Conservation (phyloP, 495 filamentous ascomycete genomes). For the Aspergillus indologenus region DNA sequence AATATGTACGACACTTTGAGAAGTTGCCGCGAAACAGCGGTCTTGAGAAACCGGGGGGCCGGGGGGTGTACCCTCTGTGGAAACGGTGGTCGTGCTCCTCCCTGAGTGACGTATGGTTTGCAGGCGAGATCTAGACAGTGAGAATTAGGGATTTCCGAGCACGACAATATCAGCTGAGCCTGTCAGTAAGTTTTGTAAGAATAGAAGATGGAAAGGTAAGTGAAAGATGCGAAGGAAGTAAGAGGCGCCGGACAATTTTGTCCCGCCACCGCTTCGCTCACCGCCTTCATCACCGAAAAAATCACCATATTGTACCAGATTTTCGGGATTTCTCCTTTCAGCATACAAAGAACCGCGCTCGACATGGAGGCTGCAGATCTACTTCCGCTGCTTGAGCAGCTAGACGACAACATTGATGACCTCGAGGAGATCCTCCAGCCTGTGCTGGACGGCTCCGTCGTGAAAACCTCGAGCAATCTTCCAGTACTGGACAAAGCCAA, state of each 20-base stretch:
- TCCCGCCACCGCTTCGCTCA: constrained; percentile 19
- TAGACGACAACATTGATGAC: constrained; percentile 73
- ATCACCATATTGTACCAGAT: constrained; percentile 18
- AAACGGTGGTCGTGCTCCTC: too few relatives aligned
- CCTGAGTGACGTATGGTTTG: too few relatives aligned
- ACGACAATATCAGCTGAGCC: too few relatives aligned
- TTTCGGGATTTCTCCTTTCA: constrained; percentile 12
- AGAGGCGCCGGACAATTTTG: not conserved
- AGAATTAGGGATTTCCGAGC: not conserved
- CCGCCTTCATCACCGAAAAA: constrained; percentile 23
- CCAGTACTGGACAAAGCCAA: constrained; percentile 93
- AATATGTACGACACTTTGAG: constrained; percentile 39
- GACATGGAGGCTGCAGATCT: constrained; percentile 46
- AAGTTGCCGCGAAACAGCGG: constrained; percentile 3
- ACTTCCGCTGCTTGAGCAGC: constrained; percentile 58
- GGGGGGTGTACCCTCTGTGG: not conserved
- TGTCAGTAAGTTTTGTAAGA: not conserved
- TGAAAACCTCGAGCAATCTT: constrained; percentile 68
- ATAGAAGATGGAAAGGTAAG: not conserved
- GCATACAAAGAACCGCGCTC: constrained; percentile 9
- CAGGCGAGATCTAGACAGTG: too few relatives aligned
- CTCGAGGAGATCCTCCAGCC: constrained; percentile 71
- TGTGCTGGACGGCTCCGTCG: constrained; percentile 58
- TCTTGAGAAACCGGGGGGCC: not conserved
- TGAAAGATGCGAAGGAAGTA: constrained; percentile 7